Percentiles rank a stretch among this genome's conserved stretches.
phyloP scores from a whole-genome alignment of 169 alveolate genomes.

The Amoebophrya sp. region DNA sequence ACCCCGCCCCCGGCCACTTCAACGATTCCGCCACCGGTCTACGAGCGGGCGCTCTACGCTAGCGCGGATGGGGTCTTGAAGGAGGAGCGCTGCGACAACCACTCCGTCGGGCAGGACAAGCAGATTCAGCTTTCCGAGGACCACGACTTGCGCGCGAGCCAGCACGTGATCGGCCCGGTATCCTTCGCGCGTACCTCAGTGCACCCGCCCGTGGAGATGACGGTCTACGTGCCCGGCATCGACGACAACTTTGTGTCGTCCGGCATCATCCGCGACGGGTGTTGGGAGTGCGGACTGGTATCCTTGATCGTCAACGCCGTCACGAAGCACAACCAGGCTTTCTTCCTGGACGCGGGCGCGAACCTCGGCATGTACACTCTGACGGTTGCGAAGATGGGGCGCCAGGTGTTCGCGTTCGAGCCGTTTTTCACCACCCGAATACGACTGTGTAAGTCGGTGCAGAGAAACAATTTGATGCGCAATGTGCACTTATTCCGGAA shows the following conservation, averaged over 20 bases:
- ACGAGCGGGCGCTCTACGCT: too few relatives aligned
- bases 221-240: slow-evolving; percentile 3
- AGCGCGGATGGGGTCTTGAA: too few relatives aligned
- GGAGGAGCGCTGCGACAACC: too few relatives aligned
- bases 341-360: slow-evolving; percentile 24
- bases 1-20: too few relatives aligned
- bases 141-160: neutral
- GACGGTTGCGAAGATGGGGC: neutral
- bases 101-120: too few relatives aligned
- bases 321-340: neutral
- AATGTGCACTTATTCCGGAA: neutral
- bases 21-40: too few relatives aligned
- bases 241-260: neutral
- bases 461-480: neutral
- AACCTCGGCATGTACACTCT: neutral
- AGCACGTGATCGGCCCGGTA: neutral
- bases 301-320: neutral
- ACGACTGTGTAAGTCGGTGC: neutral
- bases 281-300: slow-evolving; percentile 17
- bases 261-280: slow-evolving; percentile 3
- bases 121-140: too few relatives aligned
- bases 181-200: neutral
- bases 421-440: slow-evolving; percentile 3
- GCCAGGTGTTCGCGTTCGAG: slow-evolving; percentile 19
- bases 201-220: neutral